These are phyloP conservation scores for Hypoxylon sp. DNA, from an alignment of 2,329 filamentous ascomycete genomes.

Conservation along the genomic window DNA sequence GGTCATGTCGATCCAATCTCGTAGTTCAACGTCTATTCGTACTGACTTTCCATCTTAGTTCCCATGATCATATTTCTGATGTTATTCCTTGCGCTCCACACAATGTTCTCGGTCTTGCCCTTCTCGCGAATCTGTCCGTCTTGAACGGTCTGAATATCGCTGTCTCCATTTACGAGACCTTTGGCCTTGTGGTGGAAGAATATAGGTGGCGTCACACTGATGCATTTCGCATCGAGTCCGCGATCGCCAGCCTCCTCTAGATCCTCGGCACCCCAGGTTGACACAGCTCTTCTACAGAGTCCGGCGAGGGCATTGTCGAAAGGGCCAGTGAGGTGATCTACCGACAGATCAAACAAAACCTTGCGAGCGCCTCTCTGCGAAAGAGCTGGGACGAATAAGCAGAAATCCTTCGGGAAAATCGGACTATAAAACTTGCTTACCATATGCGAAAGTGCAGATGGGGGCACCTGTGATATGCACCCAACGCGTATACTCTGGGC, in stretches of 20 bases:
- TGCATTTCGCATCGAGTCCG: slow-evolving; percentile 51
- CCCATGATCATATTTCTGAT: slow-evolving; percentile 51
- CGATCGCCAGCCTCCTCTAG: slow-evolving; percentile 37
- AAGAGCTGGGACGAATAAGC: too few relatives aligned
- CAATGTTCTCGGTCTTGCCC: slow-evolving; percentile 52
- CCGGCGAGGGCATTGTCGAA: slow-evolving; percentile 53
- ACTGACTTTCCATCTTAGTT: slow-evolving; percentile 49
- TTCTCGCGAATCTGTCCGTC: slow-evolving; percentile 47
- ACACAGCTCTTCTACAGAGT: slow-evolving; percentile 50
- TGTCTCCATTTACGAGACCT: slow-evolving; percentile 47
- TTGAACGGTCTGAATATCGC: slow-evolving; percentile 49
- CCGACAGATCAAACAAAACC: slow-evolving; percentile 48
- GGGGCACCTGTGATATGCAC: slow-evolving; percentile 47
- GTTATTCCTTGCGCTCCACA: slow-evolving; percentile 54
- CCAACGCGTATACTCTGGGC: slow-evolving; percentile 46
- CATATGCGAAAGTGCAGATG: slow-evolving; percentile 52
- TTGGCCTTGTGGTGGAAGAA: slow-evolving; percentile 53
- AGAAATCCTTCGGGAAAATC: too few relatives aligned
- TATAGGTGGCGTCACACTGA: slow-evolving; percentile 52
- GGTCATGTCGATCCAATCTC: neutral
- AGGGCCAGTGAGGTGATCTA: slow-evolving; percentile 48
- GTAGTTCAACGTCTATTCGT: slow-evolving; percentile 11
- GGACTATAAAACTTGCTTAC: too few relatives aligned
- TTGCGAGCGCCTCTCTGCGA: slow-evolving; percentile 47
- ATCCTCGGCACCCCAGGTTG: slow-evolving; percentile 36